These are phyloP conservation scores for Phytophthora macrochlamydospora DNA, from an alignment of 352 stramenopile genomes.

Conservation along the genomic window DNA sequence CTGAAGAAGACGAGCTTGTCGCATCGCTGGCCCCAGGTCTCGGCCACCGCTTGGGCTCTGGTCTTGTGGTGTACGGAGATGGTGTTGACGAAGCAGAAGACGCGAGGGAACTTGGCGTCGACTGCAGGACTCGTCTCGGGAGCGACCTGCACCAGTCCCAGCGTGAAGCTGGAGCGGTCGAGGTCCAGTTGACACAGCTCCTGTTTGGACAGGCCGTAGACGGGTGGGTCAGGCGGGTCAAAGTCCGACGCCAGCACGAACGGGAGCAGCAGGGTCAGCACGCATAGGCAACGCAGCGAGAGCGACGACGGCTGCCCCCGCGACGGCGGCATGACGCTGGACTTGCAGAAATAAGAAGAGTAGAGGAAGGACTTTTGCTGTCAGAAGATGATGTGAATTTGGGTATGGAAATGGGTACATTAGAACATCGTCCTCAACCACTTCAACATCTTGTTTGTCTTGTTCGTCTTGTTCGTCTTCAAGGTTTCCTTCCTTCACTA, in stretches of 20 bases:
- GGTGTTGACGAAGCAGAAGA: conserved; percentile 86
- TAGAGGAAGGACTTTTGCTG: background rate
- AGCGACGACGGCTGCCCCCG: background rate
- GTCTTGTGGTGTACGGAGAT: conserved; percentile 74
- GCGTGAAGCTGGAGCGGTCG: conserved; percentile 39
- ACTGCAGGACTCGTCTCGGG: conserved; percentile 2
- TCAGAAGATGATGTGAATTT: background rate
- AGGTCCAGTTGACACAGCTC: conserved; percentile 65
- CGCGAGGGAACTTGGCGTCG: conserved; percentile 44
- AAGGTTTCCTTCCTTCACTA: too few relatives aligned
- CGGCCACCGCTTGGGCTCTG: conserved; percentile 65
- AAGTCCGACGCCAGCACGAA: conserved; percentile 8
- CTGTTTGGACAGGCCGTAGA: conserved; percentile 39
- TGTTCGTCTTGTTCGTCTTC: too few relatives aligned
- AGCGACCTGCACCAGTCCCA: conserved; percentile 51
- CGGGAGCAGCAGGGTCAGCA: background rate
- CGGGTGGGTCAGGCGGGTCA: conserved; percentile 2
- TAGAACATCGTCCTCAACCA: too few relatives aligned
- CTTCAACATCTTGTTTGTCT: too few relatives aligned
- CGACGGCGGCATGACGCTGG: background rate
- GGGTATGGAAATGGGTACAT: background rate
- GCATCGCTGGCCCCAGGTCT: conserved; percentile 85
- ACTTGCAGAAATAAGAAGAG: background rate
- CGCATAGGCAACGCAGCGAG: background rate
- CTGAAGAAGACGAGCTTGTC: conserved; percentile 86